These are phyloP conservation scores for Hemileia vastatrix DNA, from an alignment of 1,284 basidiomycete genomes.

Conservation along the genomic window DNA sequence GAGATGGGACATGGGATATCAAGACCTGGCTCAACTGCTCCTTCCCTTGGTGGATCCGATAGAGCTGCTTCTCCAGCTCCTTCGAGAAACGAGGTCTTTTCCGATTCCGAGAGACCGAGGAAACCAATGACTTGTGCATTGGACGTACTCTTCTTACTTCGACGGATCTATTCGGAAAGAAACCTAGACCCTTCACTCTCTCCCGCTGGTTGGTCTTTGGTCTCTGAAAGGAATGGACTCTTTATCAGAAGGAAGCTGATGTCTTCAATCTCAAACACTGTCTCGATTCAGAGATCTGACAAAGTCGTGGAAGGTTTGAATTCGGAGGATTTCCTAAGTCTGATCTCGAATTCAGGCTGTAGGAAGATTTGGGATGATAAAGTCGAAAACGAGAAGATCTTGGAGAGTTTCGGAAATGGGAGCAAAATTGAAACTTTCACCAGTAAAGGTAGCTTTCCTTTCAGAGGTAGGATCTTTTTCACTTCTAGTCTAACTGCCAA, in stretches of 20 bases:
- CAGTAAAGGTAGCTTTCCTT: constrained; percentile 57
- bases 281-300: constrained; percentile 77
- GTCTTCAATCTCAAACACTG: constrained; percentile 64
- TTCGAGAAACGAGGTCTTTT: constrained; percentile 25
- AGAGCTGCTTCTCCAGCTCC: constrained; percentile 7
- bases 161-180: constrained; percentile 57
- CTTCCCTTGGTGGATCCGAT: not conserved
- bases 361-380: constrained; percentile 75
- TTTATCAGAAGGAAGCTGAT: constrained; percentile 67
- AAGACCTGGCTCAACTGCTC: not conserved
- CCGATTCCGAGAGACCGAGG: constrained; percentile 34
- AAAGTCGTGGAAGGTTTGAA: constrained; percentile 88
- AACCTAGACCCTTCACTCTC: constrained; percentile 46
- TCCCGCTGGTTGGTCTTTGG: constrained; percentile 65
- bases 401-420: constrained; percentile 73
- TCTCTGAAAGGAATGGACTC: constrained; percentile 68
- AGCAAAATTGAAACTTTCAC: constrained; percentile 52
- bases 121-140: constrained; percentile 64
- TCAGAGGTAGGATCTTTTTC: constrained; percentile 78
- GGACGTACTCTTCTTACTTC: constrained; percentile 66
- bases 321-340: constrained; percentile 73
- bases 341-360: constrained; percentile 56
- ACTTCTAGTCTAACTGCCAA: constrained; percentile 65
- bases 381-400: constrained; percentile 57
- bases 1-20: not conserved